Base-by-base conservation (phyloP, 148 eudicot species). In the Limonium bicolor region DNA sequence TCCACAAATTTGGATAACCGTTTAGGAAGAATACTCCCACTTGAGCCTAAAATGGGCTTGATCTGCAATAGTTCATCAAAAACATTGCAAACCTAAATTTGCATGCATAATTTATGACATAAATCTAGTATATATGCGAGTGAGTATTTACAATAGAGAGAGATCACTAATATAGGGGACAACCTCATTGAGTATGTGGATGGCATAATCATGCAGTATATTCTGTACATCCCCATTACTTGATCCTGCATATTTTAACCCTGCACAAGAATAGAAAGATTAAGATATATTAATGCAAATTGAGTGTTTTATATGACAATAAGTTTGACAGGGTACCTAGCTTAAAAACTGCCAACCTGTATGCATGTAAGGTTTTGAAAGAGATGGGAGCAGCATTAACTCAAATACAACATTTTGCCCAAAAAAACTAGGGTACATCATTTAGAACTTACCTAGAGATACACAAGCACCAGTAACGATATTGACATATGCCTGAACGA, bases 231-330 rank as follows among this genome's bases (percentile, higher is more conserved):
- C 62, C 34, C 76, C 99, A 63, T 81, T 78, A 66, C 78, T 78
- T 34, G 93, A 80, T 62, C 99, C 99, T 58, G 99, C 99, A 65
- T 70, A 90, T 56, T 75, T 78, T 63, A 90, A 53, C 47, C 99
- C 99, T 90, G 70, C 34, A 44, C 64, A 56, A 16, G 45, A 55
- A 46, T 31, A 15, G 16, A 2, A 26, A 11, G 26, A 4, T 22
- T 24, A 28, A 16, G 23, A 20, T 4, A 10, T 10, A 46, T 33
- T 2, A 10, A 28, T 37, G n/a, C 2, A 19, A 14, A 27, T 18
- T 6, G 2, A n/a, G n/a, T n/a, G n/a, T n/a, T n/a, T n/a, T n/a
- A n/a, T n/a, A n/a, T n/a, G n/a, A n/a, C n/a, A n/a, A n/a, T n/a
- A n/a, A n/a, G n/a, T n/a, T n/a, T n/a, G n/a, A n/a, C n/a, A n/a